Evolutionary conservation across 768 basidiomycete genomes (phyloP), one percentile per base, ranked within the genome.

Genomic region (Astraeus odoratus): DNA sequence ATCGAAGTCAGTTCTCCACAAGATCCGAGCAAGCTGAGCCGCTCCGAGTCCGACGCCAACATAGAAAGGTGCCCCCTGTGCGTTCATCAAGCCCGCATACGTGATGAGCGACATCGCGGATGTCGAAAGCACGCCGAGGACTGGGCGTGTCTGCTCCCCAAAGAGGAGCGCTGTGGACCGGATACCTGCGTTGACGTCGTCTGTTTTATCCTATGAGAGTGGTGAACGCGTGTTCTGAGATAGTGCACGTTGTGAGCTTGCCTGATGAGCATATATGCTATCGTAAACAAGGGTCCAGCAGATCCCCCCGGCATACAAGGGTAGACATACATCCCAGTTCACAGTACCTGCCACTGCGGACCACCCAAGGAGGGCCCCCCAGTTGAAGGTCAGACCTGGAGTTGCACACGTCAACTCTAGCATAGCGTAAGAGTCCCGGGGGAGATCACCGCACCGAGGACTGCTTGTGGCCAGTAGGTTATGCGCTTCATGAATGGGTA

Each of bases 401-500:
- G 10, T 37, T 4, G 30, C 19, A 15, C 22, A 43, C 25, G 9
- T 43, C 4, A 44, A n/a, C n/a, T n/a, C n/a, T n/a, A n/a, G n/a
- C n/a, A n/a, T n/a, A n/a, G n/a, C n/a, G n/a, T n/a, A n/a, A n/a
- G n/a, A n/a, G n/a, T n/a, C n/a, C n/a, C n/a, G n/a, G n/a, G n/a
- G n/a, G n/a, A n/a, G n/a, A n/a, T n/a, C n/a, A 31, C 57, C 80
- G 47, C 48, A 90, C 94, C 95, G 18, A 99, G 82, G 23, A 96
- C 85, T 31, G 88, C 83, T 59, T 99, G 96, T 2, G 96, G 96
- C 89, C 95, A 99, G 60, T 97, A 73, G 0, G 96, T 99, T 31
- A 96, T 67, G 12, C 96, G 78, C 64, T 99, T 99, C 96, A 99
- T 98, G 52, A 95, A 71, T 0, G 96, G 96, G 65, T 99, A 99